Percentiles rank a stretch among this genome's conserved stretches.
These are phyloP conservation scores for Stephanodiscus minutulus DNA, from an alignment of 108 stramenopile species.

Conservation along the genomic window DNA sequence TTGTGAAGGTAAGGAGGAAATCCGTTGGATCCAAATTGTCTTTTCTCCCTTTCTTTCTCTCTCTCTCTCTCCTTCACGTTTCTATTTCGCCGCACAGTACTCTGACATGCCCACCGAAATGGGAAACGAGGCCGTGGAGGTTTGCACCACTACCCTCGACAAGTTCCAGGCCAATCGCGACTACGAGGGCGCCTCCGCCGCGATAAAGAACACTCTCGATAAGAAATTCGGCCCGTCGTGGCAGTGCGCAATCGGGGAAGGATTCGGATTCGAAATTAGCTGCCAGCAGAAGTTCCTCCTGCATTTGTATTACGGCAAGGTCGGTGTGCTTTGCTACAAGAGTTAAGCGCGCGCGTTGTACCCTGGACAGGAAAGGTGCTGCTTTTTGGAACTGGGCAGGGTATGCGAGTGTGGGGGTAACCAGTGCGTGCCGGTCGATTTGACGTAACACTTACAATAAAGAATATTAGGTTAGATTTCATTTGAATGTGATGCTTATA, in stretches of 20 bases:
- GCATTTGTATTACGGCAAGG: slow-evolving; percentile 64
- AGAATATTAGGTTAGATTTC: too few species aligned
- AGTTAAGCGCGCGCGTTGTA: slow-evolving; percentile 27
- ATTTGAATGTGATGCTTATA: too few species aligned
- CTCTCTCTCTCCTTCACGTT: background rate
- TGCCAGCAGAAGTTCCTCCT: slow-evolving; percentile 64
- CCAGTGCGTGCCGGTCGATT: too few species aligned
- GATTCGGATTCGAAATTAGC: slow-evolving; percentile 68
- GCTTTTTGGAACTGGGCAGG: background rate
- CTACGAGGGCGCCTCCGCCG: slow-evolving; percentile 67
- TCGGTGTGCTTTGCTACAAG: slow-evolving; percentile 68
- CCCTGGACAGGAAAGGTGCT: background rate
- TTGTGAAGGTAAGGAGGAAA: slow-evolving; percentile 43
- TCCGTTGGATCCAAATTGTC: slow-evolving; percentile 3
- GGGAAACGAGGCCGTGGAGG: slow-evolving; percentile 79
- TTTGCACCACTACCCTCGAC: slow-evolving; percentile 82
- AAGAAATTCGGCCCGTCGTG: slow-evolving; percentile 88
- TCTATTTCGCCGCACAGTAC: slow-evolving; percentile 40
- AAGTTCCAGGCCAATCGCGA: slow-evolving; percentile 71
- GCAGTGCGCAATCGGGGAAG: slow-evolving; percentile 81
- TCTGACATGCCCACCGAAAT: slow-evolving; percentile 85
- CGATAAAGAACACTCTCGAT: slow-evolving; percentile 83
- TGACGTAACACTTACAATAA: too few species aligned
- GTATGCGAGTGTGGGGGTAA: too few species aligned
- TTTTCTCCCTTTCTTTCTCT: background rate